Evolutionary conservation across 208 protist genomes (phyloP).

Genomic region (Trypanosoma cruzi): DNA sequence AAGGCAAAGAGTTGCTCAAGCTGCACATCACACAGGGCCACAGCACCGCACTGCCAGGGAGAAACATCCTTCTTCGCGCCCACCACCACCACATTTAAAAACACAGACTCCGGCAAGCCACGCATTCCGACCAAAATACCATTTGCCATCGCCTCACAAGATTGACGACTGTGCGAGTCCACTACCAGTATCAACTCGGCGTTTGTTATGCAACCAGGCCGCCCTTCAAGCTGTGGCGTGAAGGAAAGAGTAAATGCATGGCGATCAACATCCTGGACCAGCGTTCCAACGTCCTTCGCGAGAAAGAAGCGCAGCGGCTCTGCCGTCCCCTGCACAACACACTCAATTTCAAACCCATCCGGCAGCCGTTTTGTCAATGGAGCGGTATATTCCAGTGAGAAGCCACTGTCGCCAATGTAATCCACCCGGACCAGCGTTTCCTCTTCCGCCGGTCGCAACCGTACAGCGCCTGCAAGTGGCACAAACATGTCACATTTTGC

Average conservation of each 20-base stretch:
- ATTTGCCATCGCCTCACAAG: conserved; percentile 34
- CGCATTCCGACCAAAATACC: conserved; percentile 31
- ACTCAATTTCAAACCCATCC: conserved; percentile 29
- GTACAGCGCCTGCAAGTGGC: conserved; percentile 52
- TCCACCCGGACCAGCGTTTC: conserved; percentile 12
- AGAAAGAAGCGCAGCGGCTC: conserved; percentile 72
- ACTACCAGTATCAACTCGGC: conserved; percentile 71
- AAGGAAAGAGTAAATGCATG: conserved; percentile 52
- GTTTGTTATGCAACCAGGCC: conserved; percentile 35
- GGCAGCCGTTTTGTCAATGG: conserved; percentile 15
- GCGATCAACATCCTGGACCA: conserved; percentile 16
- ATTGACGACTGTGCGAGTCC: conserved; percentile 43
- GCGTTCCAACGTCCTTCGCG: conserved; percentile 20
- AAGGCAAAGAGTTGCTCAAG: conserved; percentile 14
- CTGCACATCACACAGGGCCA: conserved; percentile 19
- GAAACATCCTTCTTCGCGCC: conserved; percentile 17
- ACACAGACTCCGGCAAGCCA: conserved; percentile 39
- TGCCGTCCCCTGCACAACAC: conserved; percentile 38
- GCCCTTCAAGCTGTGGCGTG: conserved; percentile 43
- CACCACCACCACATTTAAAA: conserved; percentile 59
- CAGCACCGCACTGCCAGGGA: conserved; percentile 19
- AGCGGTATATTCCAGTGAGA: conserved; percentile 33
- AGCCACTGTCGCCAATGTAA: conserved; percentile 48
- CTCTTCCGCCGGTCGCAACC: conserved; percentile 26
- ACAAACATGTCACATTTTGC: conserved; percentile 41